These are phyloP conservation scores for Cyclocybe aegerita DNA, from an alignment of 768 basidiomycete species.

Conservation along the genomic window DNA sequence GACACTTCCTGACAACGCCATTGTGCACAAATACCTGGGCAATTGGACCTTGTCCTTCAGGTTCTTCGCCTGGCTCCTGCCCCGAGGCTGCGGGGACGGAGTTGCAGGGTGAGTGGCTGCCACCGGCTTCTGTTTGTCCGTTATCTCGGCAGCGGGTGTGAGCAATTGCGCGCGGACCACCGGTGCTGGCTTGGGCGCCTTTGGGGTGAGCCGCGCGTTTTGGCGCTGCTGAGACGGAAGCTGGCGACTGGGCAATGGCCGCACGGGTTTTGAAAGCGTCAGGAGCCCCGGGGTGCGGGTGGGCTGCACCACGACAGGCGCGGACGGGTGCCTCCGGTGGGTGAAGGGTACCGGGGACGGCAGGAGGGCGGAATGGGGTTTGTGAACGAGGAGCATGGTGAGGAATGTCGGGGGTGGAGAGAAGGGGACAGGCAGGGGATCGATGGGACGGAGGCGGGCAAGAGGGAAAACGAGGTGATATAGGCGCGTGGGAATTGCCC, in stretches of 20 bases:
- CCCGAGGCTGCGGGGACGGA: conserved; percentile 29
- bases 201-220: conserved; percentile 25
- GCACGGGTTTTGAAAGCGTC: conserved; percentile 59
- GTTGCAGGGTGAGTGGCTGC: conserved; percentile 25
- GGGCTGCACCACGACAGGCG: conserved; percentile 66
- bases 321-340: conserved; percentile 70
- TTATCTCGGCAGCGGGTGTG: conserved; percentile 22
- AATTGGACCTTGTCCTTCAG: conserved; percentile 26
- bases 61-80: conserved; percentile 26
- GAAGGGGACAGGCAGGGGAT: conserved; percentile 17
- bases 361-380: conserved; percentile 36
- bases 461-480: conserved; percentile 4
- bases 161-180: conserved; percentile 28
- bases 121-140: conserved; percentile 20
- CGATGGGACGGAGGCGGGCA: conserved; percentile 19
- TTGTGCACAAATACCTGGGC: conserved; percentile 16
- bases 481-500: conserved; percentile 9
- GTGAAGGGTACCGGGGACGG: conserved; percentile 23
- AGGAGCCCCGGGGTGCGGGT: conserved; percentile 75
- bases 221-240: conserved; percentile 23
- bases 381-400: conserved; percentile 51
- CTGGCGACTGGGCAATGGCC: conserved; percentile 25
- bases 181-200: conserved; percentile 24
- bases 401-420: conserved; percentile 15
- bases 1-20: conserved; percentile 1